Conservation (phyloP, 805 yeast genomes). For the Debaryomyces prosopidis region DNA sequence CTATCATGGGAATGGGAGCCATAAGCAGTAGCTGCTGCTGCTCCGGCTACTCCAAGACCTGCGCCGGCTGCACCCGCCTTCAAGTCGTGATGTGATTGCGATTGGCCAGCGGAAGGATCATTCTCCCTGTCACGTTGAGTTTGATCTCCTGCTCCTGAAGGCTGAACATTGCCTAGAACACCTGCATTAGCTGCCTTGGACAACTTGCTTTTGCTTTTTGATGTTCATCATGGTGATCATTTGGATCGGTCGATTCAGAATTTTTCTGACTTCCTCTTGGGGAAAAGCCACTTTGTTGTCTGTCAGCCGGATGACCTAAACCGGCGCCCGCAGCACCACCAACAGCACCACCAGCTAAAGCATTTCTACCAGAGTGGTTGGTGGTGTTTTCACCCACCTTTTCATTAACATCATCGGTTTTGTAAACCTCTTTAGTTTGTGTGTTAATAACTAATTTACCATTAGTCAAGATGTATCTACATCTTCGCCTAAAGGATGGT, state of each 20-base stretch:
- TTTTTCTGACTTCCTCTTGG: too few relatives aligned
- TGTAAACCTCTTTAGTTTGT: slow-evolving; percentile 32
- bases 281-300: neutral
- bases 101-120: neutral
- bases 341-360: neutral
- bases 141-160: neutral
- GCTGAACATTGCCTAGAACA: neutral
- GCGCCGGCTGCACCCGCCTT: slow-evolving; percentile 4
- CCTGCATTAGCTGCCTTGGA: slow-evolving; percentile 3
- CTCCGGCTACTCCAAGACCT: slow-evolving; percentile 5
- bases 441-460: slow-evolving; percentile 37
- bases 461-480: slow-evolving; percentile 39
- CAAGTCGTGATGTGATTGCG: neutral
- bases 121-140: neutral
- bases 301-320: neutral
- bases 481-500: slow-evolving; percentile 46
- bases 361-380: neutral
- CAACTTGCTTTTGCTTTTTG: slow-evolving; percentile 4
- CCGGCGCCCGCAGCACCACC: slow-evolving; percentile 2
- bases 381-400: neutral
- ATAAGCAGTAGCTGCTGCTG: slow-evolving; percentile 7
- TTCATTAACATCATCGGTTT: slow-evolving; percentile 11
- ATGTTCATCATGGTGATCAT: slow-evolving; percentile 2
- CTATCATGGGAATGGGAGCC: neutral
- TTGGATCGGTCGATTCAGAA: neutral